phyloP scores from a whole-genome alignment of 1,139 yeast species.

The Pichia sp. region DNA sequence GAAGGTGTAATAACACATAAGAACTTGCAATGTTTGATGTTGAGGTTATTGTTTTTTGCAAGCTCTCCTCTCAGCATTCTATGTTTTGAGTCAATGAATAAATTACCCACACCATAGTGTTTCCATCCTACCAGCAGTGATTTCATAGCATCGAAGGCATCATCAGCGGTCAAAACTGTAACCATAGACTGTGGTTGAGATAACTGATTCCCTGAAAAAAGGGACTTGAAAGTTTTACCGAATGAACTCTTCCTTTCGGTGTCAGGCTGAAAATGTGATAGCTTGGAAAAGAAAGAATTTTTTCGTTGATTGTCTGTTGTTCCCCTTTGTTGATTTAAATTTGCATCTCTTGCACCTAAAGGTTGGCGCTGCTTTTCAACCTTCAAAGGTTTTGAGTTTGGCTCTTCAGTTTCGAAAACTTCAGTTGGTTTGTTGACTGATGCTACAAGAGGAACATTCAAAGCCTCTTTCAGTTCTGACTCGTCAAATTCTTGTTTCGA shows the following conservation, averaged over 20 bases:
- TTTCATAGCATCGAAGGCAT: conserved; percentile 60
- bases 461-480: not conserved
- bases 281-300: conserved; percentile 53
- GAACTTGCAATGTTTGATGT: conserved; percentile 62
- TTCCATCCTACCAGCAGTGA: conserved; percentile 66
- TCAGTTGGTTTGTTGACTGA: not conserved
- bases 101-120: conserved; percentile 60
- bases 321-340: conserved; percentile 9
- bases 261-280: conserved; percentile 37
- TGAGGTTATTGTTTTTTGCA: conserved; percentile 56
- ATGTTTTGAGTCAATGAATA: conserved; percentile 43
- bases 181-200: conserved; percentile 26
- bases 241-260: conserved; percentile 26
- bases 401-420: not conserved
- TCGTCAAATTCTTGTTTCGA: conserved; percentile 20
- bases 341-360: conserved; percentile 33
- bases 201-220: conserved; percentile 34
- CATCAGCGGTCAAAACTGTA: conserved; percentile 49
- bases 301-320: conserved; percentile 27
- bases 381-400: conserved; percentile 1
- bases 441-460: not conserved
- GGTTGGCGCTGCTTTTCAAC: conserved; percentile 29
- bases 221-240: conserved; percentile 28
- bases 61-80: conserved; percentile 55
- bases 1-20: conserved; percentile 46